These are phyloP conservation scores for Apiospora aurea DNA, from an alignment of 2,329 filamentous ascomycete genomes.

Conservation along the genomic window DNA sequence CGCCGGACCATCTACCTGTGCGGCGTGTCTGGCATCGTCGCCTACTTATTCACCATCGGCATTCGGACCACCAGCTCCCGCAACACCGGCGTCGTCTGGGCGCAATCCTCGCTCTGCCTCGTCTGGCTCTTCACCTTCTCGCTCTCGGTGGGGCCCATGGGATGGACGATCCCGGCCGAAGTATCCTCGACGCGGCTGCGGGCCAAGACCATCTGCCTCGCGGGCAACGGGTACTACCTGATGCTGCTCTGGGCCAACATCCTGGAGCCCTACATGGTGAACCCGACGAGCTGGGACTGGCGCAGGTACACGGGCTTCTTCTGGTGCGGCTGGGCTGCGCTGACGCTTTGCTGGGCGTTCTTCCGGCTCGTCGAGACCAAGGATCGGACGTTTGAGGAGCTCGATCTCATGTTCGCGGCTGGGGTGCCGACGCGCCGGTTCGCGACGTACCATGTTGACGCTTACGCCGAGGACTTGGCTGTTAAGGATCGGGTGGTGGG, in stretches of 20 bases:
- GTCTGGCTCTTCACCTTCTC: slow-evolving; percentile 63
- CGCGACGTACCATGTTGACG: slow-evolving; percentile 25
- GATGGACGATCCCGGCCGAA: slow-evolving; percentile 64
- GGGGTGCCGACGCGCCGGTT: slow-evolving; percentile 41
- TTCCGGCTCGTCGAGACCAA: slow-evolving; percentile 40
- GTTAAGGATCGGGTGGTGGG: not conserved
- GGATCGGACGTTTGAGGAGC: slow-evolving; percentile 42
- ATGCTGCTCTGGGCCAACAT: slow-evolving; percentile 51
- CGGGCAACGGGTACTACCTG: slow-evolving; percentile 50
- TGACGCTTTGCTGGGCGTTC: slow-evolving; percentile 47
- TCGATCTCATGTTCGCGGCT: slow-evolving; percentile 42
- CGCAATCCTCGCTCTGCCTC: slow-evolving; percentile 49
- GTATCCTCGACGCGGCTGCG: slow-evolving; percentile 52
- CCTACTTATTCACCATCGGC: slow-evolving; percentile 43
- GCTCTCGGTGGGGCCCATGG: slow-evolving; percentile 56
- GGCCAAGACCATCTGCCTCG: slow-evolving; percentile 53
- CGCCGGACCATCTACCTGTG: slow-evolving; percentile 44
- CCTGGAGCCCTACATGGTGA: slow-evolving; percentile 53
- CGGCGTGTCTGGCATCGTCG: slow-evolving; percentile 44
- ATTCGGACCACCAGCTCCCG: not conserved
- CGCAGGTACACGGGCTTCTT: slow-evolving; percentile 48
- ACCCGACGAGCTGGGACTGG: slow-evolving; percentile 43
- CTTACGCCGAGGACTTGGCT: slow-evolving; percentile 34
- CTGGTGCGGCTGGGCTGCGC: slow-evolving; percentile 46
- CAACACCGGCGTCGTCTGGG: slow-evolving; percentile 43